Conservation (phyloP, 352 stramenopile species). For the Phytopythium montanum region DNA sequence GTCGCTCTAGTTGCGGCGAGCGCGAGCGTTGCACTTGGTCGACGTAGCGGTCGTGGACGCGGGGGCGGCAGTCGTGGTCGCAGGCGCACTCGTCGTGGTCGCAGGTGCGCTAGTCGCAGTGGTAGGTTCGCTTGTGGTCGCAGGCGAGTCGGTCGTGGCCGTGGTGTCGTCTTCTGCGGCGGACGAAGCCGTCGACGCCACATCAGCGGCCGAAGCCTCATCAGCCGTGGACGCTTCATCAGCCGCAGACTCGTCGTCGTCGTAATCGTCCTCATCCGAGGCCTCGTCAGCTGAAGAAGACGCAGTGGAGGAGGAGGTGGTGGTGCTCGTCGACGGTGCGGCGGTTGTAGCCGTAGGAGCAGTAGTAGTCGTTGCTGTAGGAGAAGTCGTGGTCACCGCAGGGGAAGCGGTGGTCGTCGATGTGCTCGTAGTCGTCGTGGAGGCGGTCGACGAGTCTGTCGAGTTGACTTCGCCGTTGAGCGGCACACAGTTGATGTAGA, state of each 20-base stretch:
- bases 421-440: not conserved
- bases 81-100: constrained; percentile 7
- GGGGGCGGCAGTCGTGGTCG: constrained; percentile 10
- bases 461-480: constrained; percentile 14
- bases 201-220: not conserved
- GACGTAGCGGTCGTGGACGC: constrained; percentile 3
- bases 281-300: not conserved
- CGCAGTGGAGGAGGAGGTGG: not conserved
- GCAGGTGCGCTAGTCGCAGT: constrained; percentile 8
- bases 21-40: constrained; percentile 19
- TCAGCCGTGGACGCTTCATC: not conserved
- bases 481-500: constrained; percentile 45
- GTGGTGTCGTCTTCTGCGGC: constrained; percentile 8
- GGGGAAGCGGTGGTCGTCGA: not conserved
- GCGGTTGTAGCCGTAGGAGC: not conserved
- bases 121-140: constrained; percentile 6
- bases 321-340: not conserved
- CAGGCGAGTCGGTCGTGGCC: constrained; percentile 9
- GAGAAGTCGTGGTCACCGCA: not conserved
- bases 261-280: not conserved
- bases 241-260: not conserved
- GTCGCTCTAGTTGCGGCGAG: constrained; percentile 17
- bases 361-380: not conserved
- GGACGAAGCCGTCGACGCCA: not conserved
- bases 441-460: not conserved